Conservation (phyloP, 768 basidiomycete species). For the Rubroboletus pulcherrimus region DNA sequence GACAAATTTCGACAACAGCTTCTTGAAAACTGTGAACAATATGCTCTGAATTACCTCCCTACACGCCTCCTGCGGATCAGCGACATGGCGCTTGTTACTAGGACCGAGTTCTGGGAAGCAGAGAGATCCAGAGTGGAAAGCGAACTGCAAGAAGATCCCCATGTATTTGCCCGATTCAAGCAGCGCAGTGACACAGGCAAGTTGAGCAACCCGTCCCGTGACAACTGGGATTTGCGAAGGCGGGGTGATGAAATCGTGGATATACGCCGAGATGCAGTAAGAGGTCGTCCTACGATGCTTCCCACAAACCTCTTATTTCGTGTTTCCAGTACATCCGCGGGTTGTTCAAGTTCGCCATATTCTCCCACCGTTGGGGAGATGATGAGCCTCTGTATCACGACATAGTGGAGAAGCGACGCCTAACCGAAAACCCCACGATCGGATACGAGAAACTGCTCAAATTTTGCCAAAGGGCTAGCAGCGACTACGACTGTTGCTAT, state of each 20-base stretch:
- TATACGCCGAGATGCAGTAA: not conserved
- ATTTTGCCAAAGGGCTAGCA: constrained; percentile 15
- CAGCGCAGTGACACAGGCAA: not conserved
- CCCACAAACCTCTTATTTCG: not conserved
- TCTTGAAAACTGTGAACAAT: constrained; percentile 12
- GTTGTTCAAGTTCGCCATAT: constrained; percentile 17
- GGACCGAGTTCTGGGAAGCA: constrained; percentile 10
- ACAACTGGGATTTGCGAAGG: not conserved
- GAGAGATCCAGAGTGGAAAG: constrained; percentile 7
- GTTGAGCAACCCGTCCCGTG: not conserved
- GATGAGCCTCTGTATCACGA: constrained; percentile 16
- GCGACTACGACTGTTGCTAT: constrained; percentile 16
- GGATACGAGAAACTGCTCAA: constrained; percentile 17
- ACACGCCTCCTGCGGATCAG: constrained; percentile 13
- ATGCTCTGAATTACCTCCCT: constrained; percentile 19
- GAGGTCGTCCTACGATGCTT: not conserved
- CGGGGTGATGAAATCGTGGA: not conserved
- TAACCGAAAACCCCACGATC: not conserved
- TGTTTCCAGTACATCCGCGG: constrained; percentile 4
- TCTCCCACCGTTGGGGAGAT: constrained; percentile 23
- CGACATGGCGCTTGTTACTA: constrained; percentile 15
- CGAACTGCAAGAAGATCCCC: not conserved
- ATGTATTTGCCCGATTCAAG: not conserved
- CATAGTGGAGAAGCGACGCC: not conserved
- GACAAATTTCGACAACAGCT: constrained; percentile 1